Base-by-base conservation (phyloP, 2,329 filamentous ascomycete species). In the Beauveria varroae region DNA sequence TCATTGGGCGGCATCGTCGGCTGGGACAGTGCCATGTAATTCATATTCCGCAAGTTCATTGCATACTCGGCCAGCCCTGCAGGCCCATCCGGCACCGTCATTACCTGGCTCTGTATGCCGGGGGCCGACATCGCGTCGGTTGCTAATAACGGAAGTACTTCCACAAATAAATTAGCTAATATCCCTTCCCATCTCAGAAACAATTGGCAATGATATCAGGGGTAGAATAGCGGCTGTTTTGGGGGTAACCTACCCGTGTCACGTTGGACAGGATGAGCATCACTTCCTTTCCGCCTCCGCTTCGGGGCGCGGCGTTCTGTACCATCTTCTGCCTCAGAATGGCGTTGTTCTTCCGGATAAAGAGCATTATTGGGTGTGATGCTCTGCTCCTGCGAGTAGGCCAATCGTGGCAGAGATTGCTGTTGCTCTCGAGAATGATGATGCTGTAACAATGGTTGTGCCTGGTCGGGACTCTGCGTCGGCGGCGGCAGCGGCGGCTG, bases 41-140 rank as follows among this genome's bases (percentile, higher is more conserved):
- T 68, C 26, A 73, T 65, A 58, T 74, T 68, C 34, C 71, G 70
- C 64, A 76, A 70, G 60, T 67, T 68, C 64, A 76, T 75, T 68
- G 68, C 67, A 66, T 75, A 74, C 62, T 74, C 69, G 63, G 67
- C 65, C 51, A 71, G 65, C 41, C 69, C 71, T 57, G 74, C 63
- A 50, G 67, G 64, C 41, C 69, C 62, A 26, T 73, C 67, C 58
- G 68, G 65, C 20, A 14, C 28, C 12, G 53, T 28, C 26, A 52
- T 53, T 24, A 57, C 12, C 26, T 52, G 53, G n/a, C 28, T 37
- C 34, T 46, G 46, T 24, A 41, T n/a, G 20, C 24, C 47, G 46
- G 47, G 60, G 16, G 47, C 28, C 14, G 22, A 26, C 3, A 37
- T 54, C 58, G 58, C 50, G n/a, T 47, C 34, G 10, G 43, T 54